Conservation (phyloP, 2,329 filamentous ascomycete species). For the Sporothrix mexicana region DNA sequence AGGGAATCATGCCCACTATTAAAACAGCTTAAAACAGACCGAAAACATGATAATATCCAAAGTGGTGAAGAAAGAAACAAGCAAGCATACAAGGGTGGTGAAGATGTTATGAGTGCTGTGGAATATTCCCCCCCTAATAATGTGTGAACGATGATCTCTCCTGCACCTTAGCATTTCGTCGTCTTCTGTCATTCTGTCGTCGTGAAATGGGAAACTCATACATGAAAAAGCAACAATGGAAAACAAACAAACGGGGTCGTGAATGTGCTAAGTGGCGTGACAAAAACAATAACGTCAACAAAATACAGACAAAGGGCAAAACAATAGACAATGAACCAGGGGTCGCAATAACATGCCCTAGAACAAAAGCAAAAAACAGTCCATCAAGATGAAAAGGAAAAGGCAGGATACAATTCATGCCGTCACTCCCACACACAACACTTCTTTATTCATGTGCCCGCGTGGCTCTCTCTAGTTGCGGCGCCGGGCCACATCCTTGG, state of each 20-base stretch:
- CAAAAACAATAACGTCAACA: no score
- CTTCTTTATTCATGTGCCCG: no score
- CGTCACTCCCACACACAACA: background rate
- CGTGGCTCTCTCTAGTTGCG: conserved; percentile 39
- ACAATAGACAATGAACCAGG: background rate
- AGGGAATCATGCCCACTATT: conserved; percentile 13
- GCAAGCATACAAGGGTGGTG: background rate
- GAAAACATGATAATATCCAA: background rate
- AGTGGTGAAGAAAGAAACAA: background rate
- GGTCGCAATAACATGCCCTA: background rate
- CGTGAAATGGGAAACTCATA: background rate
- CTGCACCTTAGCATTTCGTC: background rate
- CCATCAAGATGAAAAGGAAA: background rate
- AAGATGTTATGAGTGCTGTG: background rate
- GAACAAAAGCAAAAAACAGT: background rate
- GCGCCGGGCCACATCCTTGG: conserved; percentile 55
- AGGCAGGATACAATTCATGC: background rate
- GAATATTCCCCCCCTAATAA: background rate
- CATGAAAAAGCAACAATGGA: background rate
- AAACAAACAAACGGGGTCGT: conserved; percentile 16
- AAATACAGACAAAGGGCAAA: background rate
- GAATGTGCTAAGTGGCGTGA: conserved; percentile 15
- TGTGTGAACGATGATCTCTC: background rate
- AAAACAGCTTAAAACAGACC: background rate
- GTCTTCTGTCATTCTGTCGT: conserved; percentile 21